A percentile compares a stretch with the other conserved stretches of the same genome.
Evolutionary conservation across 257 asterid genomes (phyloP).

Genomic region (Misopates orontium): DNA sequence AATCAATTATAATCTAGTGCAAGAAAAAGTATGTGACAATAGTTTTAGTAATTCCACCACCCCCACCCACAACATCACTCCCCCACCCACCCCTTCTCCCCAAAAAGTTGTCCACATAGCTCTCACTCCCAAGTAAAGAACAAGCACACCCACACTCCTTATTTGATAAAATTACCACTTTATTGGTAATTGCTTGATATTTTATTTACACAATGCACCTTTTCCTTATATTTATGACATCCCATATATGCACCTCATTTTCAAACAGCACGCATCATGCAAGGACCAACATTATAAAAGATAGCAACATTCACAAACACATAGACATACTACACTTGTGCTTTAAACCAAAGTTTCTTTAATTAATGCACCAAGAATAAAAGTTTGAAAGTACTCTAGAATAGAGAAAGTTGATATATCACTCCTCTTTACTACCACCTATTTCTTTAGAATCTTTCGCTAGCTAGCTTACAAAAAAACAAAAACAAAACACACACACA

Average conservation of each 20-base stretch:
- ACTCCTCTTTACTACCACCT: not conserved
- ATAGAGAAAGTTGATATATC: constrained; percentile 7
- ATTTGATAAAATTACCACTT: not conserved
- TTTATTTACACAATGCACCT: no score
- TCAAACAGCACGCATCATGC: not conserved
- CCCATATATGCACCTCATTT: constrained; percentile 26
- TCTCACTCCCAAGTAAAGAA: constrained; percentile 33
- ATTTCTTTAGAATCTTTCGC: not conserved
- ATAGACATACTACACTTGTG: not conserved
- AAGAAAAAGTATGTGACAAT: no score
- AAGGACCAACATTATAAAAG: constrained; percentile 18
- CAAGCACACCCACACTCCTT: constrained; percentile 15
- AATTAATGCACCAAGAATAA: constrained; percentile 8
- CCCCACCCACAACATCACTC: no score
- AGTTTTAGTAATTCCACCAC: no score
- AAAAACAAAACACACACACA: constrained; percentile 20
- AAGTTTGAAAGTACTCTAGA: not conserved
- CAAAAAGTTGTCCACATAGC: not conserved
- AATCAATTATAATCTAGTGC: no score
- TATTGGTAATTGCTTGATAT: constrained; percentile 14
- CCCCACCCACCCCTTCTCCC: not conserved
- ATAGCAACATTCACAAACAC: not conserved
- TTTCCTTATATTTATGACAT: constrained; percentile 12
- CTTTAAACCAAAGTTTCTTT: constrained; percentile 27
- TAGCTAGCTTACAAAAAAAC: not conserved